phyloP scores from a whole-genome alignment of 75 land plant species.

The Picea sitchensis region DNA sequence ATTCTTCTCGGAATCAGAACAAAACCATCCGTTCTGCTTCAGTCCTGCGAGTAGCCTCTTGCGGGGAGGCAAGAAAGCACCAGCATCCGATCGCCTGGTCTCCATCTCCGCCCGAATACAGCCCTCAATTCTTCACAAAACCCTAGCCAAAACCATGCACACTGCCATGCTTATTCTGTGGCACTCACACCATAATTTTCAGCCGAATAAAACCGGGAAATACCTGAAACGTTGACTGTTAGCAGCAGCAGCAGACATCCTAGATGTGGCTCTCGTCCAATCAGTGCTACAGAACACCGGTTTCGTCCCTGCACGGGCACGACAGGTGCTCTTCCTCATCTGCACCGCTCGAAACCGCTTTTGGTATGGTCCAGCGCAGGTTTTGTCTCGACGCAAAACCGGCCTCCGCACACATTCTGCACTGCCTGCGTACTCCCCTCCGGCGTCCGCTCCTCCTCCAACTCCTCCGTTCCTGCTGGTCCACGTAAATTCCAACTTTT shows the following conservation, averaged over 20 bases:
- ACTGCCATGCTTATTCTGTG: no score
- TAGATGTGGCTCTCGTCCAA: background rate
- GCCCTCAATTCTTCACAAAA: constrained; percentile 1
- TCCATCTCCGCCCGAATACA: background rate
- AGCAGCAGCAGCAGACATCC: background rate
- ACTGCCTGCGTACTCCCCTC: no score
- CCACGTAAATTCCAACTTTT: no score
- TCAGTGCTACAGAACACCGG: background rate
- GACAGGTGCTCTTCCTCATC: background rate
- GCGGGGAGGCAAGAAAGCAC: constrained; percentile 16
- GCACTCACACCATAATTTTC: background rate
- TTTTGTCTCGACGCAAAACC: background rate
- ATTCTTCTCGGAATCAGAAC: background rate
- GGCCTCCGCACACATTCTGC: no score
- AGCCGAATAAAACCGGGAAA: no score
- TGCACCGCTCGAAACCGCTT: background rate
- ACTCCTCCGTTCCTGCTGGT: no score
- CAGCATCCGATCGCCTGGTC: background rate
- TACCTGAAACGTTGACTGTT: no score
- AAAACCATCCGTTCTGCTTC: constrained; percentile 12
- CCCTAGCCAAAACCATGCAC: background rate
- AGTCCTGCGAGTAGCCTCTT: constrained; percentile 18
- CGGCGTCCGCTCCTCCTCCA: no score
- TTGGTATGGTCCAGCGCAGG: background rate
- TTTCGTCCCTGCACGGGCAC: background rate